Conservation (phyloP, 2,329 filamentous ascomycete genomes). For the Graphiopsis chlorocephala region DNA sequence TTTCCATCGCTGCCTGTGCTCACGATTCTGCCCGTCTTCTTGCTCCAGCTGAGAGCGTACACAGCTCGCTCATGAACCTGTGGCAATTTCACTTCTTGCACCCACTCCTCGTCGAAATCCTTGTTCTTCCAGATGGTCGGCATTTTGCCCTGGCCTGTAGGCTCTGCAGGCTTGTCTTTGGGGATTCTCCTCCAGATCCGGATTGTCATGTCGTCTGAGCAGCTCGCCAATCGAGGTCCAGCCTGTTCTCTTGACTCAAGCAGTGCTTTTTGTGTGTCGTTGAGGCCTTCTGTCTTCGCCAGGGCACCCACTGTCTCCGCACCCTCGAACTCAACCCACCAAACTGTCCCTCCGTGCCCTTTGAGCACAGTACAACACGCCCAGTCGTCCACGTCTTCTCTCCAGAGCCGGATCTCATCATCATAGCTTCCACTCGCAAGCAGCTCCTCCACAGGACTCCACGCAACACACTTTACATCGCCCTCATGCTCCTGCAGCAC, state of each 20-base stretch:
- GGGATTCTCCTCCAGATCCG: constrained; percentile 72
- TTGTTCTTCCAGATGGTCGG: constrained; percentile 84
- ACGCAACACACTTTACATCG: constrained; percentile 90
- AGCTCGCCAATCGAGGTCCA: constrained; percentile 68
- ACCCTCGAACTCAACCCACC: constrained; percentile 71
- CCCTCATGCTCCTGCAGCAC: constrained; percentile 92
- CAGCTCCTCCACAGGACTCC: constrained; percentile 78
- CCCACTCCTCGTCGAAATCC: constrained; percentile 77
- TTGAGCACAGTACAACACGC: constrained; percentile 78
- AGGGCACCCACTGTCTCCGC: constrained; percentile 34
- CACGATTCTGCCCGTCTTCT: constrained; percentile 71
- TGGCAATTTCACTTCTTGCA: constrained; percentile 72
- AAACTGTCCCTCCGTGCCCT: constrained; percentile 83
- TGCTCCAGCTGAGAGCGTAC: constrained; percentile 84
- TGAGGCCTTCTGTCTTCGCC: constrained; percentile 25
- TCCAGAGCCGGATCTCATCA: constrained; percentile 83
- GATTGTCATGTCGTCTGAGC: constrained; percentile 77
- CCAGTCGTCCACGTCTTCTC: constrained; percentile 93
- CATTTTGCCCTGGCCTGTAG: constrained; percentile 57
- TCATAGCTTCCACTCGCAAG: constrained; percentile 93
- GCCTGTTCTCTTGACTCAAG: constrained; percentile 39
- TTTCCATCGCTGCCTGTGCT: constrained; percentile 85
- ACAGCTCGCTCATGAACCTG: constrained; percentile 73
- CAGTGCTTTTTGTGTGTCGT: constrained; percentile 34
- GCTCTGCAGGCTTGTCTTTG: constrained; percentile 49